Conservation (phyloP, 495 filamentous ascomycete species). For the Filosporella fistucella region DNA sequence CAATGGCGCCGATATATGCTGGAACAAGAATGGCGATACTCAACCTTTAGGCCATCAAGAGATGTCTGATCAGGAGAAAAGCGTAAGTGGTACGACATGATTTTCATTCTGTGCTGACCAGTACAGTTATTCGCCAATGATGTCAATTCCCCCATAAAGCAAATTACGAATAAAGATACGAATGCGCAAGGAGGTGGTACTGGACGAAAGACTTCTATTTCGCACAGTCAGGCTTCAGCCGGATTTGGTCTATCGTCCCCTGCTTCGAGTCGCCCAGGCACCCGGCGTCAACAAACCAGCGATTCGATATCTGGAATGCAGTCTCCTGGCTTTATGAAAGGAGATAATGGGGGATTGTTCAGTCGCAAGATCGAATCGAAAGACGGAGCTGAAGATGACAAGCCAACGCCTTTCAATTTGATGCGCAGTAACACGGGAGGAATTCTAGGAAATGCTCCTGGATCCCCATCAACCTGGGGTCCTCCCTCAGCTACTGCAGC, state of each 20-base stretch:
- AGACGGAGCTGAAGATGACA: slow-evolving; percentile 45
- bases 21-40: slow-evolving; percentile 73
- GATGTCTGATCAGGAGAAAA: slow-evolving; percentile 79
- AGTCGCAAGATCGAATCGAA: slow-evolving; percentile 72
- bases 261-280: slow-evolving; percentile 61
- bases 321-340: slow-evolving; percentile 47
- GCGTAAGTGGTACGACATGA: slow-evolving; percentile 53
- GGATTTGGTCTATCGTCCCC: slow-evolving; percentile 53
- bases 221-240: slow-evolving; percentile 46
- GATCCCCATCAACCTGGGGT: slow-evolving; percentile 72
- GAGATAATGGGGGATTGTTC: slow-evolving; percentile 52
- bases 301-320: slow-evolving; percentile 64
- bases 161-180: slow-evolving; percentile 65
- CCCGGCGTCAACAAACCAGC: slow-evolving; percentile 79
- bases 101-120: slow-evolving; percentile 9
- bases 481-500: slow-evolving; percentile 48
- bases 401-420: slow-evolving; percentile 55
- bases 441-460: slow-evolving; percentile 26
- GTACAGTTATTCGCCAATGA: slow-evolving; percentile 69
- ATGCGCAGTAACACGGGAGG: slow-evolving; percentile 64
- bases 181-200: slow-evolving; percentile 43
- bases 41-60: slow-evolving; percentile 70
- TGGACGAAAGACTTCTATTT: slow-evolving; percentile 74
- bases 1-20: slow-evolving; percentile 75
- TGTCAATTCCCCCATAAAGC: slow-evolving; percentile 91